Evolutionary conservation across 1,284 basidiomycete species (phyloP), one percentile per base, ranked within the genome.

Genomic region (Hemileia vastatrix): DNA sequence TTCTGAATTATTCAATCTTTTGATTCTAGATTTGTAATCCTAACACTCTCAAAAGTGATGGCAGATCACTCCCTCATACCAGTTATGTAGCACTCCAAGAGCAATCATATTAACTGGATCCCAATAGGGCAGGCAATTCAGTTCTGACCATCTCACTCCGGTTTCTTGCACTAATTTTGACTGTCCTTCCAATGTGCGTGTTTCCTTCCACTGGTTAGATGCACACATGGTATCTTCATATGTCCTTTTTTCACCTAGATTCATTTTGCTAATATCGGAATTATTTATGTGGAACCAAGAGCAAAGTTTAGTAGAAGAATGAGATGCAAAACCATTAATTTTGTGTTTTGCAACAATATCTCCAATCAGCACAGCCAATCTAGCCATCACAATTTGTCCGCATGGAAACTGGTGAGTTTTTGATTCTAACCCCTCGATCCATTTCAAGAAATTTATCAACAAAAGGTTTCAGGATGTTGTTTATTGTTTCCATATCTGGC

Each of bases 61-160:
- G 13, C 51, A 33, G 8, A 59, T n/a, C 1, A 59, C 57, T 2
- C 57, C 57, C 21, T 59, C 49, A 23, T 36, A 59, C 57, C 57
- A 59, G 18, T 57, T 57, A 36, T 57, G 55, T 31, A 57, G 47
- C 4, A 57, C 45, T 21, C 57, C 57, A n/a, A 52, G 19, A 2
- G 23, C 48, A 31, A 53, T 40, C 23, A 19, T 59, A 3, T 44
- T 59, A 1, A 59, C 50, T 24, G 57, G 57, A 52, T 59, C 57
- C 57, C 57, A 59, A 50, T 59, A 59, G 18, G 50, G 48, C 1
- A 59, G 24, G 15, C 23, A 9, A 59, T 59, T 52, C 8, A 59
- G 40, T 31, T 59, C 57, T 15, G 57, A 59, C 36, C 48, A 45
- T 3, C 23, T 48, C 4, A 59, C 57, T 9, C 57, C 50, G 21